Conservation (phyloP, 768 basidiomycete species). For the Pulveroboletus sp. region DNA sequence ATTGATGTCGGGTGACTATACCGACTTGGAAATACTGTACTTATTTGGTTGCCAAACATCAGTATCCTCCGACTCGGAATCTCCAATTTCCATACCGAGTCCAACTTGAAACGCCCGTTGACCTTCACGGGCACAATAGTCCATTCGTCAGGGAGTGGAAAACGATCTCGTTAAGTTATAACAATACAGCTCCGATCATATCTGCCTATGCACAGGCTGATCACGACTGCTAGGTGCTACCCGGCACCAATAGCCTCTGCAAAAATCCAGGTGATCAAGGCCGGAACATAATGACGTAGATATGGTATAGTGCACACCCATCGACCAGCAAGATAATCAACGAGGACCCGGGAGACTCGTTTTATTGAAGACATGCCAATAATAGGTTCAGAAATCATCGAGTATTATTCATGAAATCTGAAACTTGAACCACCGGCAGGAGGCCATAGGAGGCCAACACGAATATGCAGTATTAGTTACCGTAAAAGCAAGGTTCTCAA, state of each 20-base stretch:
- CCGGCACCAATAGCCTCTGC: not conserved
- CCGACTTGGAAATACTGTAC: not conserved
- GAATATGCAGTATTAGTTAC: not conserved
- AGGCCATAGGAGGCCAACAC: not conserved
- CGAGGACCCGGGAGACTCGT: not conserved
- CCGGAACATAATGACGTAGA: not conserved
- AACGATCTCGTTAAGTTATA: not conserved
- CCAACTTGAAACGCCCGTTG: slow-evolving; percentile 8
- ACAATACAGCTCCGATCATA: not conserved
- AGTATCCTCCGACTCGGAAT: too few relatives aligned
- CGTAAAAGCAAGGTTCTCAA: not conserved
- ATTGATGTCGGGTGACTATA: not conserved
- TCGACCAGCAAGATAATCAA: not conserved
- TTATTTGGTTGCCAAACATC: not conserved
- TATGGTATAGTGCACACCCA: not conserved
- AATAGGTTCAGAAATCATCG: not conserved
- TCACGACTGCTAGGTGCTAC: not conserved
- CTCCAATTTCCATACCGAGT: slow-evolving; percentile 1
- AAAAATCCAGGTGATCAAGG: not conserved
- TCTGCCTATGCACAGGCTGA: not conserved
- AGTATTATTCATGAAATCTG: not conserved
- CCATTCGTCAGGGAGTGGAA: not conserved
- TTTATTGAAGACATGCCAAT: not conserved
- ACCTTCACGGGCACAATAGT: not conserved
- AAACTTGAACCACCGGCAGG: not conserved